These are phyloP conservation scores for Suhomyces canberraensis DNA, from an alignment of 805 yeast genomes.

Conservation along the genomic window DNA sequence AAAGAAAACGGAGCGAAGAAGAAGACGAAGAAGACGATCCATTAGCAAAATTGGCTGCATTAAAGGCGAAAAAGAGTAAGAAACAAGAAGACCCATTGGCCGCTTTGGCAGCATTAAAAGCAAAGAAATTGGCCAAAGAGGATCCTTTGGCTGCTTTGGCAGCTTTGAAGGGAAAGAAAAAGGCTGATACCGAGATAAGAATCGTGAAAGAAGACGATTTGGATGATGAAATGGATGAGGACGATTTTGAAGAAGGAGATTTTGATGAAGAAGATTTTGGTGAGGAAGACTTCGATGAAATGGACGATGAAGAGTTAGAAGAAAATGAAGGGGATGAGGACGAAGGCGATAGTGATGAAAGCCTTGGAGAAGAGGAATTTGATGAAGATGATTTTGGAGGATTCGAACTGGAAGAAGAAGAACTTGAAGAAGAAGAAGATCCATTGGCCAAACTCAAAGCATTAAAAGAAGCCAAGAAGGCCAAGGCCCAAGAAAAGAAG, in stretches of 20 bases:
- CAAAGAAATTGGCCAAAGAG: conserved; percentile 9
- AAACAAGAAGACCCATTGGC: conserved; percentile 11
- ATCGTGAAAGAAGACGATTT: conserved; percentile 32
- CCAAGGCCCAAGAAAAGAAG: conserved; percentile 7
- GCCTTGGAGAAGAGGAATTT: conserved; percentile 10
- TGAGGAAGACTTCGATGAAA: conserved; percentile 31
- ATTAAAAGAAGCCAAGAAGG: conserved; percentile 14
- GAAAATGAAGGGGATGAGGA: conserved; percentile 22
- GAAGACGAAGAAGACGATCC: conserved; percentile 11
- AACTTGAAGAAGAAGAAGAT: conserved; percentile 13
- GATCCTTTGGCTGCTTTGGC: conserved; percentile 8
- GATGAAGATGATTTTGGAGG: conserved; percentile 16
- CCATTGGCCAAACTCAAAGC: conserved; percentile 26
- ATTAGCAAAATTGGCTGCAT: conserved; percentile 12
- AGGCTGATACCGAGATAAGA: conserved; percentile 13
- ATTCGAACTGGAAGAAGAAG: conserved; percentile 8
- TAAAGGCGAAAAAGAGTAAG: conserved; percentile 9
- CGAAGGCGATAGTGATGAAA: conserved; percentile 6
- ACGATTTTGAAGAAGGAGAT: conserved; percentile 23
- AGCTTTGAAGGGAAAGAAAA: conserved; percentile 9
- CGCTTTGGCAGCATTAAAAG: conserved; percentile 13
- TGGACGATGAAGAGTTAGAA: conserved; percentile 6
- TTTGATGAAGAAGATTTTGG: conserved; percentile 46
- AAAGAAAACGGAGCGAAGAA: conserved; percentile 6
- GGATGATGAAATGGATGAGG: conserved; percentile 21